Percentiles rank a stretch among this genome's conserved stretches.
Conservation (phyloP, 805 yeast species). For the Zygoascus flipseniorum region DNA sequence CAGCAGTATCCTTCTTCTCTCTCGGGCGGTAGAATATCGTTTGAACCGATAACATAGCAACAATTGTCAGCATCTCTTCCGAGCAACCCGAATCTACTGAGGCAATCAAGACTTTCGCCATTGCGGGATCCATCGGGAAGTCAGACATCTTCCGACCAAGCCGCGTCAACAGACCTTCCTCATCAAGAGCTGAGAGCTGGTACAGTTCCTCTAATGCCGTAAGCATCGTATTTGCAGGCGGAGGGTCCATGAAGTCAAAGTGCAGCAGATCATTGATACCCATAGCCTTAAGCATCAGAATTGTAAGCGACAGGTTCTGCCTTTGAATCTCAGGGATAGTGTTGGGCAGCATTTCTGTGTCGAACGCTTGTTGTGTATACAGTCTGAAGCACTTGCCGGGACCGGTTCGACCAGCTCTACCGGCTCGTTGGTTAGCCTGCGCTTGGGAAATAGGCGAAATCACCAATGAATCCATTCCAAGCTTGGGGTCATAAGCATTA, state of each 20-base stretch:
- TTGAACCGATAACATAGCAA: slow-evolving; percentile 78
- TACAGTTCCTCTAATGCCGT: slow-evolving; percentile 76
- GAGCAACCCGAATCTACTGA: slow-evolving; percentile 56
- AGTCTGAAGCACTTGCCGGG: slow-evolving; percentile 92
- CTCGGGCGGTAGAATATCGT: slow-evolving; percentile 64
- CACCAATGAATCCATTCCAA: slow-evolving; percentile 81
- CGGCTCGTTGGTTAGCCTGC: slow-evolving; percentile 93
- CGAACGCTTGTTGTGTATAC: slow-evolving; percentile 75
- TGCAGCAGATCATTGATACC: slow-evolving; percentile 76
- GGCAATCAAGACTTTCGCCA: slow-evolving; percentile 64
- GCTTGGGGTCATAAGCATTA: slow-evolving; percentile 76
- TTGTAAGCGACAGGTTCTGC: slow-evolving; percentile 68
- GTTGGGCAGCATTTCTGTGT: slow-evolving; percentile 64
- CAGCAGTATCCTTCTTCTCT: slow-evolving; percentile 54
- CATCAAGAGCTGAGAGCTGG: slow-evolving; percentile 77
- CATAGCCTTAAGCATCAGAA: slow-evolving; percentile 66
- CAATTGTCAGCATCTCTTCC: slow-evolving; percentile 60
- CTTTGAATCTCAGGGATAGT: slow-evolving; percentile 92
- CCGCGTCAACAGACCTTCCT: slow-evolving; percentile 66
- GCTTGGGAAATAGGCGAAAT: slow-evolving; percentile 90
- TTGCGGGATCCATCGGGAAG: slow-evolving; percentile 86
- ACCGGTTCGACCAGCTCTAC: slow-evolving; percentile 96
- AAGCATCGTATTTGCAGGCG: slow-evolving; percentile 62
- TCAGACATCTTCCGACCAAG: slow-evolving; percentile 82
- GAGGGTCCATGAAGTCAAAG: slow-evolving; percentile 90